Conservation (phyloP, 1,284 basidiomycete species). For the Peniophora sp. region DNA sequence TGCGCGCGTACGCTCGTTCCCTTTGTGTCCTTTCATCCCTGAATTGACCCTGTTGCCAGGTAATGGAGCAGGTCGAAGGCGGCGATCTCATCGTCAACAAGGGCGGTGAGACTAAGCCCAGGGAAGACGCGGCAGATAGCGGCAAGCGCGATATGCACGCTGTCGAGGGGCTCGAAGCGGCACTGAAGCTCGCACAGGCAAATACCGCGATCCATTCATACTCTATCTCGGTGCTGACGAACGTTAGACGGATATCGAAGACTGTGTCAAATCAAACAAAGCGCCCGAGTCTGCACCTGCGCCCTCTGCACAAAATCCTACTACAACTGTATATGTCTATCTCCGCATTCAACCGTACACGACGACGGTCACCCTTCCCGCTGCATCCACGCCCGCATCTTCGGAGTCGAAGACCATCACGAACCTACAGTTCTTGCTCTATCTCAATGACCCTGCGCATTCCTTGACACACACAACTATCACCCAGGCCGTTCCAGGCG, state of each 20-base stretch:
- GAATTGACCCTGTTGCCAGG: constrained; percentile 30
- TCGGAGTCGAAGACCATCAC: constrained; percentile 18
- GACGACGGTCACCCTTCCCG: constrained; percentile 43
- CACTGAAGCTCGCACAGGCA: constrained; percentile 76
- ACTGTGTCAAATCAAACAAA: constrained; percentile 59
- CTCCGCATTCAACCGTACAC: constrained; percentile 89
- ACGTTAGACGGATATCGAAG: constrained; percentile 68
- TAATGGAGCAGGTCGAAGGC: constrained; percentile 91
- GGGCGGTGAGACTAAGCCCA: constrained; percentile 68
- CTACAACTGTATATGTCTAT: constrained; percentile 87
- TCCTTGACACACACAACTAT: constrained; percentile 68
- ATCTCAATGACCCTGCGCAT: constrained; percentile 78
- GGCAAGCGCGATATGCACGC: constrained; percentile 66
- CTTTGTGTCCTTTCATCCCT: constrained; percentile 3
- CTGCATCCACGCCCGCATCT: not conserved
- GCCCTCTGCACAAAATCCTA: constrained; percentile 55
- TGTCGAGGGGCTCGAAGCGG: constrained; percentile 79
- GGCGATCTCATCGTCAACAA: constrained; percentile 87
- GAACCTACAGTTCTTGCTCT: constrained; percentile 80
- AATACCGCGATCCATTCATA: constrained; percentile 6
- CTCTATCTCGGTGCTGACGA: constrained; percentile 3
- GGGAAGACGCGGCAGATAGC: constrained; percentile 33
- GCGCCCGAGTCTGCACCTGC: constrained; percentile 24
- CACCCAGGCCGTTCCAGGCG: constrained; percentile 72
- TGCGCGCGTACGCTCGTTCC: constrained; percentile 47